Evolutionary conservation across 805 yeast species (phyloP).

Genomic region (Yarrowia sp.): DNA sequence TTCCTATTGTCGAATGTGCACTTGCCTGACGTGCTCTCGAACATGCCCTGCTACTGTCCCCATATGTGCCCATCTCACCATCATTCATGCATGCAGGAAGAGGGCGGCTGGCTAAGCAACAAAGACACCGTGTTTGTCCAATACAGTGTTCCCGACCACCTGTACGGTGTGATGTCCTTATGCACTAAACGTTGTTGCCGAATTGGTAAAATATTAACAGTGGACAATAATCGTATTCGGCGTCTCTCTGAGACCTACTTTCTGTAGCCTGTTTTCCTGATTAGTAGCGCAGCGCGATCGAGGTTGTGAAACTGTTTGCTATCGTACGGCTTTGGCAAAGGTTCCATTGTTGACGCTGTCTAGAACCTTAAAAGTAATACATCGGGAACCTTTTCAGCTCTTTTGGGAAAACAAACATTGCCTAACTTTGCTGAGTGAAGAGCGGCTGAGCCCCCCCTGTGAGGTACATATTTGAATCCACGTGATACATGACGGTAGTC

Average conservation of each 20-base stretch:
- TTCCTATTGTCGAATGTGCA: background rate
- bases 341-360: conserved; percentile 34
- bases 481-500: background rate
- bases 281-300: background rate
- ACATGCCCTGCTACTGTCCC: conserved; percentile 1
- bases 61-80: conserved; percentile 30
- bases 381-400: conserved; percentile 26
- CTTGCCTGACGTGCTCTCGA: conserved; percentile 9
- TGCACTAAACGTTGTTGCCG: background rate
- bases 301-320: conserved; percentile 3
- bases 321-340: conserved; percentile 36
- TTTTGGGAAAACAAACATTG: conserved; percentile 36
- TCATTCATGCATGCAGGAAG: conserved; percentile 36
- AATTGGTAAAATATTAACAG: no score
- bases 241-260: background rate
- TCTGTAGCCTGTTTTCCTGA: background rate
- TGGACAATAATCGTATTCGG: background rate
- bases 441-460: conserved; percentile 26
- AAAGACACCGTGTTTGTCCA: conserved; percentile 29
- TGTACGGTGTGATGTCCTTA: conserved; percentile 12
- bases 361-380: conserved; percentile 13
- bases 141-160: conserved; percentile 29
- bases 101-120: conserved; percentile 38
- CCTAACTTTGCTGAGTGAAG: conserved; percentile 18
- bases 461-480: conserved; percentile 2